Conservation (phyloP, 441 rosid genomes). For the Populus tomentosa region DNA sequence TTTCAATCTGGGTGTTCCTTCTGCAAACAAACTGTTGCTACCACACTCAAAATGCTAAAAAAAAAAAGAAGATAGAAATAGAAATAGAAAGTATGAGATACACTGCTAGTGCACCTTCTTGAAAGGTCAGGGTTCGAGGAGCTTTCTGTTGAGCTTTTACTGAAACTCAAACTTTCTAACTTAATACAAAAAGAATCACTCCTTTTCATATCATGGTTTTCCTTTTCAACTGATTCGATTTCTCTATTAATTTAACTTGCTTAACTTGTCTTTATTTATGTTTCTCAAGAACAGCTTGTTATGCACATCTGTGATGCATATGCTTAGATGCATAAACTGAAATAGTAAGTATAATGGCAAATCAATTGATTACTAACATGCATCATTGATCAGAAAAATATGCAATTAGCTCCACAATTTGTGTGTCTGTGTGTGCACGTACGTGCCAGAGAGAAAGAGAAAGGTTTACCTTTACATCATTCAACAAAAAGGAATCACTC, state of each 20-base stretch:
- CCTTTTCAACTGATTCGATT: background rate
- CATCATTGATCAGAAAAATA: background rate
- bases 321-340: background rate
- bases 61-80: no score
- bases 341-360: background rate
- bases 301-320: background rate
- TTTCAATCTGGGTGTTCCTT: no score
- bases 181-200: background rate
- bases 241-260: no score
- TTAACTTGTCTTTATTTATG: no score
- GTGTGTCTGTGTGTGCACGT: background rate
- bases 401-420: background rate
- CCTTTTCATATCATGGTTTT: background rate
- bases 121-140: background rate
- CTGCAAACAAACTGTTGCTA: no score
- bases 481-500: constrained; percentile 53
- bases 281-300: no score
- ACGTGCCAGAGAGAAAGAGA: background rate
- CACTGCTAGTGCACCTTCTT: background rate
- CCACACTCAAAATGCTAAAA: no score
- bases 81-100: no score
- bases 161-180: no score
- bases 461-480: constrained; percentile 43
- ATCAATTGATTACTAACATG: background rate
- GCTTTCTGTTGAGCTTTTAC: no score